Percentiles rank a stretch among this genome's conserved stretches.
Conservation (phyloP, 768 basidiomycete species). For the Hypsizygus marmoreus region DNA sequence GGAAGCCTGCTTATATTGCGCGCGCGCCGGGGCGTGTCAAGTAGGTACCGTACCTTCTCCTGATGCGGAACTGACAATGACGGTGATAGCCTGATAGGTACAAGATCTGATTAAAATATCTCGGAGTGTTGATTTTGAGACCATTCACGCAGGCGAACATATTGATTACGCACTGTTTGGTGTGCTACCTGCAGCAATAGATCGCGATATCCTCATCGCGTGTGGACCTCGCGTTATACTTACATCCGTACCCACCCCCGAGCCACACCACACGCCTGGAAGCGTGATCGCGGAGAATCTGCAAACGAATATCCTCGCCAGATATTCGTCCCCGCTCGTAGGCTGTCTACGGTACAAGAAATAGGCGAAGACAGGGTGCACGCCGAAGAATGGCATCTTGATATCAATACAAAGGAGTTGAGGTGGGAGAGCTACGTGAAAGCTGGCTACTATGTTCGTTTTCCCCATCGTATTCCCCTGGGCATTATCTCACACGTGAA, state of each 20-base stretch:
- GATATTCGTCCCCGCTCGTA: slow-evolving; percentile 56
- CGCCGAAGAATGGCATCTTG: slow-evolving; percentile 67
- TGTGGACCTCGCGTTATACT: slow-evolving; percentile 49
- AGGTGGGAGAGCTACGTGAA: slow-evolving; percentile 90
- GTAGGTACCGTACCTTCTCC: slow-evolving; percentile 31
- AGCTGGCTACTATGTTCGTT: slow-evolving; percentile 76
- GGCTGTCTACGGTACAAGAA: slow-evolving; percentile 21
- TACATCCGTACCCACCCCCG: slow-evolving; percentile 19
- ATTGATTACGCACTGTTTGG: slow-evolving; percentile 86
- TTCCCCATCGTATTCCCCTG: slow-evolving; percentile 3
- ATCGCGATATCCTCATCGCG: slow-evolving; percentile 82
- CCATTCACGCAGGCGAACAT: slow-evolving; percentile 60
- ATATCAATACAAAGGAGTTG: slow-evolving; percentile 68
- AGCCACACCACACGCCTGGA: slow-evolving; percentile 41
- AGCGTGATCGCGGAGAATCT: slow-evolving; percentile 66
- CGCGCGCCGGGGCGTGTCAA: slow-evolving; percentile 84
- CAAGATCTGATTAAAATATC: slow-evolving; percentile 1
- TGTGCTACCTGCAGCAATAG: slow-evolving; percentile 82
- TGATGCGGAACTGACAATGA: background rate
- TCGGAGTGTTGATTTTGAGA: background rate
- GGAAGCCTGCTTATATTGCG: slow-evolving; percentile 67
- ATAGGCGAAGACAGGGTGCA: slow-evolving; percentile 40
- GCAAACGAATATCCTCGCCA: slow-evolving; percentile 59
- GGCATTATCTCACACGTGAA: background rate
- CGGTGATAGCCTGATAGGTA: slow-evolving; percentile 46